phyloP scores from a whole-genome alignment of 2,329 filamentous ascomycete genomes.

The Fusarium tanahbumbuense region DNA sequence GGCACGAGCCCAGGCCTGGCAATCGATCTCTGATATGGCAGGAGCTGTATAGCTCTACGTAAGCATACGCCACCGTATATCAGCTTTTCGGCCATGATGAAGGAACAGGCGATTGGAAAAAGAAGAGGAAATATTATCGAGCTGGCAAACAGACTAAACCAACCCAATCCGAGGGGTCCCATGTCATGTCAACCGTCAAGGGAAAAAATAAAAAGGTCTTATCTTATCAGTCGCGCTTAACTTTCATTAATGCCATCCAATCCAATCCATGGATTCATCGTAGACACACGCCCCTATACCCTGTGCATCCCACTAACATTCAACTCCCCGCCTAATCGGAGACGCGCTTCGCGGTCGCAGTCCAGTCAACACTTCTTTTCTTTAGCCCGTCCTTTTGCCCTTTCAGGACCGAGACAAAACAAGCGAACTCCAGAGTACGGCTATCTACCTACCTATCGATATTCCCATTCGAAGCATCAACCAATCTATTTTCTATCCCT shows the following conservation, averaged over 20 bases:
- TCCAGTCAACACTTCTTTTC: constrained; percentile 29
- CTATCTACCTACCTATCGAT: not conserved
- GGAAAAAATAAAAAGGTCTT: constrained; percentile 22
- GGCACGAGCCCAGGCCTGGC: constrained; percentile 17
- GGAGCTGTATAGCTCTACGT: constrained; percentile 40
- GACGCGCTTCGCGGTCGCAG: constrained; percentile 45
- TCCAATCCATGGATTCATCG: not conserved
- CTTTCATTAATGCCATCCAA: not conserved
- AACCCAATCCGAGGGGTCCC: not conserved
- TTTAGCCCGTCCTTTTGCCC: not conserved
- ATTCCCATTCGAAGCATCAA: not conserved
- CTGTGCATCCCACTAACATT: constrained; percentile 9
- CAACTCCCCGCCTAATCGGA: constrained; percentile 31
- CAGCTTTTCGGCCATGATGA: constrained; percentile 46
- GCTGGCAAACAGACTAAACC: not conserved
- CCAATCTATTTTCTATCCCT: not conserved
- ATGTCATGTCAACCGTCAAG: not conserved
- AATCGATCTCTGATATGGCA: constrained; percentile 18
- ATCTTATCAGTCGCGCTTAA: constrained; percentile 44
- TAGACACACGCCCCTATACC: constrained; percentile 33
- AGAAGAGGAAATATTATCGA: not conserved
- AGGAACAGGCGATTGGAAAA: not conserved
- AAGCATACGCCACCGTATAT: constrained; percentile 46
- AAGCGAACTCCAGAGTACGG: constrained; percentile 7
- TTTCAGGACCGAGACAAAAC: constrained; percentile 18